Evolutionary conservation across 495 filamentous ascomycete species (phyloP), one percentile per base, ranked within the genome.

Genomic region (Penicillium desertorum): DNA sequence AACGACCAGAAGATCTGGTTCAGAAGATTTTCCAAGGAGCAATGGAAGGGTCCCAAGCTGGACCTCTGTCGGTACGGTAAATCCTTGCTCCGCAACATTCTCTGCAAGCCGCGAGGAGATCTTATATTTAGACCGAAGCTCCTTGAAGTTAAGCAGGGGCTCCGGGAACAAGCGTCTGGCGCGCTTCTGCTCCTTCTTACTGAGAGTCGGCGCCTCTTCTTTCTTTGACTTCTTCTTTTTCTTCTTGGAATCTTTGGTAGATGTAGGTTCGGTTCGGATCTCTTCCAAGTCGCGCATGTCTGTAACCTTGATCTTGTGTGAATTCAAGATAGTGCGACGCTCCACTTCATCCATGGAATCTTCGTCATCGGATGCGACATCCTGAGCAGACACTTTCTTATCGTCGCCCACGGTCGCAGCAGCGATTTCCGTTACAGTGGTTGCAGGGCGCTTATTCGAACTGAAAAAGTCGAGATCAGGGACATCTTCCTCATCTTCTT

Each of bases 251-350:
- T 80, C 65, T 72, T 79, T 71, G 71, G 76, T 61, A 61, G 78
- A 61, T 8, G 4, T 67, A 64, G 59, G 72, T 67, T 17, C 69
- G 54, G 51, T 68, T 30, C 62, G 66, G 30, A 74, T 70, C 36
- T 69, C 75, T 53, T 74, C 71, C 55, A 70, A 52, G 58, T 78
- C 76, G 29, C 76, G 81, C 43, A 95, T 75, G 29, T 90, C 73
- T 0, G 87, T 90, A 23, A 96, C 83, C 70, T 98, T 98, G 59
- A 98, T 78, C 63, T 92, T 89, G 69, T 98, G 91, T 34, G 83
- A 82, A 56, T 86, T 86, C 46, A 98, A 68, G n/a, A 92, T 77
- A 51, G 84, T 83, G 54, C 85, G 83, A 48, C 89, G 84, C 57
- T 93, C 85, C 50, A 87, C 86, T 62, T 87, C 81, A 62, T 73